Base-by-base conservation (phyloP, 2,329 filamentous ascomycete genomes). In the Aspergillus tanneri region DNA sequence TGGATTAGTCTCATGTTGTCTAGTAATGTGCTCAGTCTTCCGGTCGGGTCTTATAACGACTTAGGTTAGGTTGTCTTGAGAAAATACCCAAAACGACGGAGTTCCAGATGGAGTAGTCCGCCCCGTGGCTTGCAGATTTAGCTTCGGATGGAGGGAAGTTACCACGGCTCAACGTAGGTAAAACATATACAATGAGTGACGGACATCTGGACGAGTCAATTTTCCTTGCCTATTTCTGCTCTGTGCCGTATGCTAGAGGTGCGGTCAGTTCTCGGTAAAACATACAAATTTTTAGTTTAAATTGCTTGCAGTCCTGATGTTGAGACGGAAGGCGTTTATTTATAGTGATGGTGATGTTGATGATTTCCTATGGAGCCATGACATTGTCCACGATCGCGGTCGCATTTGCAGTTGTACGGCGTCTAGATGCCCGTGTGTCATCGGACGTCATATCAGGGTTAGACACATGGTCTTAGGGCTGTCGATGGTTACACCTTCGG, bases 141-240 rank as follows among this genome's bases (percentile, higher is more conserved):
- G 44, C 27, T 25, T 42, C 12, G 30, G 5, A 18, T 34, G 14
- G 32, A 4, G 21, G 18, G 32, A 35, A 5, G 28, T 43, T 24
- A n/a, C 30, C 30, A 43, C 30, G 22, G 30, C 12, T 35, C 28
- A 23, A 12, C 28, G 38, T 43, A 48, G 50, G 38, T 43, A 48
- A 53, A 50, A 51, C 47, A 43, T 50, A 35, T 46, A 53, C 51
- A 53, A 53, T 50, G 24, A 24, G 43, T 40, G 32, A 36, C 34
- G 47, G 40, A 42, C 47, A 47, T 39, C 47, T 49, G 47, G 42
- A 18, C 35, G 30, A 5, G 27, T n/a, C 5, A n/a, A 10, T 12
- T 34, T 10, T 14, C 16, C 28, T 22, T 19, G 25, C 30, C 36
- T 40, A 25, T 19, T 34, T 18, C n/a, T 9, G 9, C 16, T 18